Conservation (phyloP, 1,284 basidiomycete genomes). For the Xerocomus nothofagi region DNA sequence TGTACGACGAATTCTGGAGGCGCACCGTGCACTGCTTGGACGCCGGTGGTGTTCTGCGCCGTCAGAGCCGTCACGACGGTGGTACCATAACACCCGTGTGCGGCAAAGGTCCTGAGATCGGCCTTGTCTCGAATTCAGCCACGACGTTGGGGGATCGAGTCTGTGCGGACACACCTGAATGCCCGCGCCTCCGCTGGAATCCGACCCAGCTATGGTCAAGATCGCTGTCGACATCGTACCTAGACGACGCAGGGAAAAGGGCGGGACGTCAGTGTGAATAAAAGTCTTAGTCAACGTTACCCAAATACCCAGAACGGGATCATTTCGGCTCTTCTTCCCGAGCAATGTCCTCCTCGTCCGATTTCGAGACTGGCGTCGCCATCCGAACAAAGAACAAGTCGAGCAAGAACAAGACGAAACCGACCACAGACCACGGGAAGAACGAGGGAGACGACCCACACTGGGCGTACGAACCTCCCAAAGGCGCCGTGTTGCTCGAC, state of each 20-base stretch:
- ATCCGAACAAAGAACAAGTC: constrained; percentile 2
- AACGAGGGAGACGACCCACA: constrained; percentile 55
- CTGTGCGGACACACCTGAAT: constrained; percentile 64
- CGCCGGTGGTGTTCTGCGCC: constrained; percentile 89
- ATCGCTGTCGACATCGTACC: constrained; percentile 32
- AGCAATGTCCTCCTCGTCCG: constrained; percentile 31
- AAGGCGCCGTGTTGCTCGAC: constrained; percentile 45
- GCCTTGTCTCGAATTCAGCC: too few relatives aligned
- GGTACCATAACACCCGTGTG: constrained; percentile 82
- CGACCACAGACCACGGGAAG: constrained; percentile 27
- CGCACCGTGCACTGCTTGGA: constrained; percentile 67
- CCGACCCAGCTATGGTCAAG: constrained; percentile 83
- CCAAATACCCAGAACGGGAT: constrained; percentile 27
- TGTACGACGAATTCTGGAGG: constrained; percentile 70
- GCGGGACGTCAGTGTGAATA: too few relatives aligned
- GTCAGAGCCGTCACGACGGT: constrained; percentile 88
- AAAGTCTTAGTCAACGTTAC: too few relatives aligned
- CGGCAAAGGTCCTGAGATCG: constrained; percentile 85
- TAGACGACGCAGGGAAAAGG: background rate
- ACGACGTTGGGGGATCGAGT: background rate
- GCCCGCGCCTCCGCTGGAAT: constrained; percentile 87
- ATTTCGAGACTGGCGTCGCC: constrained; percentile 12
- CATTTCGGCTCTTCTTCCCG: too few relatives aligned
- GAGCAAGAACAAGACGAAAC: constrained; percentile 7
- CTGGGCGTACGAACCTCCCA: constrained; percentile 57